Evolutionary conservation across 202 grass and related monocot species (phyloP).

Genomic region (Hordeum pubiflorum): DNA sequence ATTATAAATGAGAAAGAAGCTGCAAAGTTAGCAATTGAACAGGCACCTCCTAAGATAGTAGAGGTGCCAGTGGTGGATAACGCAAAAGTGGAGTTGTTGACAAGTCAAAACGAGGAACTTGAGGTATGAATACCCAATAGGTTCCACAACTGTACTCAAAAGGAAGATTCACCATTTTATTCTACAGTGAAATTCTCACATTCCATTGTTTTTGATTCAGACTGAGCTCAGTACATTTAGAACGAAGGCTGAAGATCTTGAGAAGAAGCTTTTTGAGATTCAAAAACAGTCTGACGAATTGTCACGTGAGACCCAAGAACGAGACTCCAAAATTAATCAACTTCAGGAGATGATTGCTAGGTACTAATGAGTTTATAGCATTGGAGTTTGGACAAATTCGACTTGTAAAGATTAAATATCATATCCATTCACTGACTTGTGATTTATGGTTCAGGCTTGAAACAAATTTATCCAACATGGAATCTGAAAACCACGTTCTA

Average conservation of each 20-base stretch:
- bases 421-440: neutral
- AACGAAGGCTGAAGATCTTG: constrained; percentile 71
- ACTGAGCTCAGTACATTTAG: constrained; percentile 50
- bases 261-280: constrained; percentile 53
- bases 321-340: constrained; percentile 48
- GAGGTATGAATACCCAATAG: constrained; percentile 42
- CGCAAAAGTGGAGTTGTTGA: constrained; percentile 56
- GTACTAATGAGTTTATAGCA: constrained; percentile 30
- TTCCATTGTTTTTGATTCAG: constrained; percentile 40
- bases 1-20: constrained; percentile 69
- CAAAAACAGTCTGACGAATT: constrained; percentile 49
- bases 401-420: neutral
- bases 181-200: constrained; percentile 3
- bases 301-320: constrained; percentile 54
- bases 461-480: constrained; percentile 61
- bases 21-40: constrained; percentile 67
- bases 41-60: constrained; percentile 71
- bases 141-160: constrained; percentile 4
- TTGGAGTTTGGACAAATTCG: neutral
- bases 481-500: constrained; percentile 86
- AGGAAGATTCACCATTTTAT: constrained; percentile 10
- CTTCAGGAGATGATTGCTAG: constrained; percentile 66
- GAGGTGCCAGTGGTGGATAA: constrained; percentile 72
- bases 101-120: constrained; percentile 63
- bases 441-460: constrained; percentile 57